Evolutionary conservation across 2,329 filamentous ascomycete genomes (phyloP).

Genomic region (Cercospora berteroae): DNA sequence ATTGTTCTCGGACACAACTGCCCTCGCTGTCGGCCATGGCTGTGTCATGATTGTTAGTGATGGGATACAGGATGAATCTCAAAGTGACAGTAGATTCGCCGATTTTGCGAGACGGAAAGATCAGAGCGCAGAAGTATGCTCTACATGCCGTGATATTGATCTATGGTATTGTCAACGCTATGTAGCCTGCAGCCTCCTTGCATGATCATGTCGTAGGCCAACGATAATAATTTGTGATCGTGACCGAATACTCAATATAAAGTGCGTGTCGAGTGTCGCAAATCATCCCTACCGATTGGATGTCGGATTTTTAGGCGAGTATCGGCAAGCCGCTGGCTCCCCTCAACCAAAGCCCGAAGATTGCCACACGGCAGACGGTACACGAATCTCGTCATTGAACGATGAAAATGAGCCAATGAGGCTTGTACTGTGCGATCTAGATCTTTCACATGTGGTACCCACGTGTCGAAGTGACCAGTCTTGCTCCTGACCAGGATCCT

Average conservation of each 20-base stretch:
- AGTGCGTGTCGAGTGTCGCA: background rate
- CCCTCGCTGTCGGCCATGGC: background rate
- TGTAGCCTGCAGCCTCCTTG: background rate
- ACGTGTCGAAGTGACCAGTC: background rate
- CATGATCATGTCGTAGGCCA: background rate
- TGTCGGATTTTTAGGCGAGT: background rate
- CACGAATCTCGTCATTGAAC: background rate
- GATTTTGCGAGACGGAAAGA: background rate
- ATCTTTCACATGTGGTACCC: background rate
- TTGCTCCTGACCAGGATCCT: background rate
- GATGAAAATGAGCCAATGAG: background rate
- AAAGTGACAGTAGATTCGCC: background rate
- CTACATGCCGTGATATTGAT: background rate
- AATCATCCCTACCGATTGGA: background rate
- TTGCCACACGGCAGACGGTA: background rate
- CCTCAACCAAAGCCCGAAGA: background rate
- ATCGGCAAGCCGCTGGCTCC: background rate
- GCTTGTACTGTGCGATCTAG: background rate
- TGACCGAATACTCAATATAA: background rate
- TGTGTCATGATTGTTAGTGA: background rate
- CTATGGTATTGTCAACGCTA: background rate
- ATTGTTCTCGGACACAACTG: background rate
- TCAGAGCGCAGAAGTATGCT: background rate
- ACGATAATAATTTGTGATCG: background rate
- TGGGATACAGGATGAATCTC: background rate